Evolutionary conservation across 2,329 filamentous ascomycete species (phyloP).

Genomic region (Pezicula neosporulosa): DNA sequence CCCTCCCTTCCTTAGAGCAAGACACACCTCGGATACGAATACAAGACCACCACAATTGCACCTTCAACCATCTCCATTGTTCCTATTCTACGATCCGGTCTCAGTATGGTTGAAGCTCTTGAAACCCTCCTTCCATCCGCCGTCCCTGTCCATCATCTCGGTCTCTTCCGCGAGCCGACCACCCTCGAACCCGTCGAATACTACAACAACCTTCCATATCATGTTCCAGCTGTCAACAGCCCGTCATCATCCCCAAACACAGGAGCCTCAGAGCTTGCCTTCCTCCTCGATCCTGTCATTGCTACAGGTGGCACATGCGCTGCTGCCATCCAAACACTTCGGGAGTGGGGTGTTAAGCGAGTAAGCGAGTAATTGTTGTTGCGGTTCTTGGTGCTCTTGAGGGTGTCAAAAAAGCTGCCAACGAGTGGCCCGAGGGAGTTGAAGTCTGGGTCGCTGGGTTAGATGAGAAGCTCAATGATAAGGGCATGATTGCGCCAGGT

Average conservation of each 20-base stretch:
- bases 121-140: conserved; percentile 77
- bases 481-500: conserved; percentile 87
- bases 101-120: conserved; percentile 84
- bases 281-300: conserved; percentile 88
- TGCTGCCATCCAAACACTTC: conserved; percentile 84
- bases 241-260: conserved; percentile 35
- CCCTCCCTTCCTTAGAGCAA: conserved; percentile 50
- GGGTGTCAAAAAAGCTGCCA: conserved; percentile 69
- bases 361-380: conserved; percentile 72
- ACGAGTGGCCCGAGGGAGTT: conserved; percentile 73
- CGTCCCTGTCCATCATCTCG: conserved; percentile 87
- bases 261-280: conserved; percentile 58
- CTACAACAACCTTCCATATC: conserved; percentile 93
- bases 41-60: conserved; percentile 58
- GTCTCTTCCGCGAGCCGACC: conserved; percentile 86
- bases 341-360: conserved; percentile 85
- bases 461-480: conserved; percentile 69
- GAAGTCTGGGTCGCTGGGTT: conserved; percentile 82
- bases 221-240: conserved; percentile 42
- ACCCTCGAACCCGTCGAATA: conserved; percentile 91
- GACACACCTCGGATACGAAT: conserved; percentile 76
- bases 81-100: conserved; percentile 86
- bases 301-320: conserved; percentile 88
- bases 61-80: conserved; percentile 73
- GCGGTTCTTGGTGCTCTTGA: conserved; percentile 68